Evolutionary conservation across 1,139 yeast genomes (phyloP), one percentile per base, ranked within the genome.

Genomic region (Debaryomyces udenii): DNA sequence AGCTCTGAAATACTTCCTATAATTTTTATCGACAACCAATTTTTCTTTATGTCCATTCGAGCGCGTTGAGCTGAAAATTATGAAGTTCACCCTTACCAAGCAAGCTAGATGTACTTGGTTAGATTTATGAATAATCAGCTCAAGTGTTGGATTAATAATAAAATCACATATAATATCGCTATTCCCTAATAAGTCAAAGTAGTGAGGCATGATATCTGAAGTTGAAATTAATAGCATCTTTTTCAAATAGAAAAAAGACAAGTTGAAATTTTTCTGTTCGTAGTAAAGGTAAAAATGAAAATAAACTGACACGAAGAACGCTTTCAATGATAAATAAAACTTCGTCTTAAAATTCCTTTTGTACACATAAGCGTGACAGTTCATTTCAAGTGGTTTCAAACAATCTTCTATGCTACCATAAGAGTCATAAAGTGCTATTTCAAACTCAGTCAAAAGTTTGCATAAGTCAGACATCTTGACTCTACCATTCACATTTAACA

Each of bases 281-380:
- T 69, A 74, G 45, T 72, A 64, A 14, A 69, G 51, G 48, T 63
- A 63, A n/a, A 76, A 55, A 47, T 71, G 70, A 46, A 64, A 71
- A 41, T 65, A 62, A 3, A 74, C 46, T 10, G 73, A 56, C 14
- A 66, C 49, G 38, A 64, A 56, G 43, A 75, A 68, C 2, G 65
- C 48, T 42, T 59, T 60, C 15, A 64, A 47, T 1, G 67, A 53
- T 17, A 74, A 42, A 38, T 58, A 62, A 31, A 56, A 48, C 45
- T 66, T 71, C 11, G 61, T 50, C 10, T 46, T 57, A 39, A 56
- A 53, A 17, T 59, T 64, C 40, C 61, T 53, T 11, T 46, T 50
- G 31, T 58, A 50, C 7, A 53, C 42, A 33, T 57, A 45, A 20
- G 49, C 37, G 31, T 49, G 54, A 18, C 50, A 47, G 2, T 47